A percentile compares a stretch with the other conserved stretches of the same genome.
These are phyloP conservation scores for Neurospora terricola DNA, from an alignment of 495 filamentous ascomycete species.

Conservation along the genomic window DNA sequence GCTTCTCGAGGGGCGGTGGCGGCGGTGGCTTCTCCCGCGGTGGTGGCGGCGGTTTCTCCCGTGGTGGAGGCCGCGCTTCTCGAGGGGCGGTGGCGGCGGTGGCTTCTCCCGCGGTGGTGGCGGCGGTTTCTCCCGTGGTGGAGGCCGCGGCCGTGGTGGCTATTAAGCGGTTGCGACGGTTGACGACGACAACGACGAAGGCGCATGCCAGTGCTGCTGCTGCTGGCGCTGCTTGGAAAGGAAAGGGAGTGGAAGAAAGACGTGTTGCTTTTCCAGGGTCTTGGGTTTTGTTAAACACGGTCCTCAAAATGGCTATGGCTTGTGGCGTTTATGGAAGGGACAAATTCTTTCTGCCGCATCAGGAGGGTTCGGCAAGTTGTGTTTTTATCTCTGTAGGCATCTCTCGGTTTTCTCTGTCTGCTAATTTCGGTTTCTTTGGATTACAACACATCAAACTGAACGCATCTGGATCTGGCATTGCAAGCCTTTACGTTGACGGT, in stretches of 20 bases:
- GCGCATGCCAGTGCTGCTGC: neutral
- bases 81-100: conserved; percentile 20
- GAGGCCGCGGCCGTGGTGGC: conserved; percentile 15
- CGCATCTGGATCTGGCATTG: neutral
- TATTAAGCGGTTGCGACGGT: neutral
- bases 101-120: conserved; percentile 24
- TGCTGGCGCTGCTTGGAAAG: neutral
- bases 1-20: too few species aligned
- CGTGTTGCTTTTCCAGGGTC: neutral
- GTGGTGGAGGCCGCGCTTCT: conserved; percentile 10
- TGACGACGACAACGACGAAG: neutral
- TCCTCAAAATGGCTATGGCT: neutral
- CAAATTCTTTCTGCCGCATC: neutral
- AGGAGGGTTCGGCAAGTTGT: neutral
- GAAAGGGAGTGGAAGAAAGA: neutral
- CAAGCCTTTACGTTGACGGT: neutral
- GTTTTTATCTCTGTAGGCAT: neutral
- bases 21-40: conserved; percentile 11
- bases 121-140: conserved; percentile 11
- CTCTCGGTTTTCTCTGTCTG: neutral
- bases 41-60: neutral
- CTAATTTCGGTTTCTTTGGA: neutral
- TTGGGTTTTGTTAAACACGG: neutral
- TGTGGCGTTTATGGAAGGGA: neutral
- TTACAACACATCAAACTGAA: neutral